Percentiles rank a stretch among this genome's conserved stretches.
These are phyloP conservation scores for Grammothele lineata DNA, from an alignment of 768 basidiomycete genomes.

Conservation along the genomic window DNA sequence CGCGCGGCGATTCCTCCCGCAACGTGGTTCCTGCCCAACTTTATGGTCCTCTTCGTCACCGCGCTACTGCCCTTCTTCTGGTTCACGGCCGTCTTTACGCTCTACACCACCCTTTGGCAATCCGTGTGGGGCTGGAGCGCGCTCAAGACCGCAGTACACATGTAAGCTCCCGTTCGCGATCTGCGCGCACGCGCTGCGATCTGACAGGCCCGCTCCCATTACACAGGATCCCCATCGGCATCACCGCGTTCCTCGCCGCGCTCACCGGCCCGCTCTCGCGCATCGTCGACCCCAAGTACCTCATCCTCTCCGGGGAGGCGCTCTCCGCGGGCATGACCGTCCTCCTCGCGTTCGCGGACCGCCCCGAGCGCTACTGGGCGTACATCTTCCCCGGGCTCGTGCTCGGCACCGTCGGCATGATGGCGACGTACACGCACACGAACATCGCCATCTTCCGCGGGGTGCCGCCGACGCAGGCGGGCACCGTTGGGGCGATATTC, in stretches of 20 bases:
- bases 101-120: constrained; percentile 36
- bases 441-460: constrained; percentile 50
- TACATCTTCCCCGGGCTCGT: constrained; percentile 47
- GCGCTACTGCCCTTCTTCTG: constrained; percentile 37
- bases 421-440: constrained; percentile 42
- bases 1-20: constrained; percentile 33
- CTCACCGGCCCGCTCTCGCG: constrained; percentile 38
- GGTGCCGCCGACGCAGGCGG: constrained; percentile 44
- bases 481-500: constrained; percentile 55
- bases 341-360: constrained; percentile 39
- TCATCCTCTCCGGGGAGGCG: constrained; percentile 39
- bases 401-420: constrained; percentile 42
- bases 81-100: constrained; percentile 33
- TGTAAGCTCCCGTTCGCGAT: constrained; percentile 26
- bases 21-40: constrained; percentile 37
- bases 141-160: constrained; percentile 35
- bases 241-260: constrained; percentile 32
- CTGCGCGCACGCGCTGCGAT: neutral
- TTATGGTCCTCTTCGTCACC: constrained; percentile 31
- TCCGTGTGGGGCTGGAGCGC: constrained; percentile 31
- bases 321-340: constrained; percentile 35
- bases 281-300: constrained; percentile 36
- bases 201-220: too few relatives aligned
- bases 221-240: constrained; percentile 36
- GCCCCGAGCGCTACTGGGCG: constrained; percentile 40